Percentiles rank a stretch among this genome's conserved stretches.
phyloP scores from a whole-genome alignment of 2,329 filamentous ascomycete species.

The Elsinoe necatrix region DNA sequence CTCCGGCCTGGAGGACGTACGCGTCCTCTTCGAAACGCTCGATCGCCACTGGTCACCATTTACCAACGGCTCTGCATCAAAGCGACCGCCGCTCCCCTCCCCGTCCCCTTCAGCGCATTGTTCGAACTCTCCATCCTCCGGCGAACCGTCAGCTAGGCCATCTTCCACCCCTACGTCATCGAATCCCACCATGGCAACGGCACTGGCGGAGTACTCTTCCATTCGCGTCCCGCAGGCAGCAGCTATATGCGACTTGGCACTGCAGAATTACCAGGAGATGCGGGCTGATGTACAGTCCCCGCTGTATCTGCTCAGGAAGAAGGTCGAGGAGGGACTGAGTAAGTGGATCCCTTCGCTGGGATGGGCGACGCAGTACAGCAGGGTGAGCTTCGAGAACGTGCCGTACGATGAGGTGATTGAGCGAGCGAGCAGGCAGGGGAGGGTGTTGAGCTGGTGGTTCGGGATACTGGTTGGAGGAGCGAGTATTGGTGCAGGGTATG shows the following conservation, averaged over 20 bases:
- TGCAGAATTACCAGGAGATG: conserved; percentile 94
- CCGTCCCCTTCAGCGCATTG: neutral
- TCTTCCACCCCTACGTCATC: conserved; percentile 13
- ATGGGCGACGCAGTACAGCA: conserved; percentile 86
- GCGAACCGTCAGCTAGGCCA: neutral
- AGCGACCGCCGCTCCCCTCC: neutral
- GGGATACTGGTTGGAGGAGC: conserved; percentile 42
- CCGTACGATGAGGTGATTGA: conserved; percentile 74
- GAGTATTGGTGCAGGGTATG: conserved; percentile 24
- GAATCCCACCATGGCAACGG: conserved; percentile 27
- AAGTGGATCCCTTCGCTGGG: conserved; percentile 67
- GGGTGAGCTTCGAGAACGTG: conserved; percentile 90
- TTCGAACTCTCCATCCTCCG: conserved; percentile 1
- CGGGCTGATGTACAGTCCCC: conserved; percentile 70
- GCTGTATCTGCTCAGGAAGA: conserved; percentile 72
- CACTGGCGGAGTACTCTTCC: conserved; percentile 66
- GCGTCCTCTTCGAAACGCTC: conserved; percentile 72
- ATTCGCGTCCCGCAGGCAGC: conserved; percentile 70
- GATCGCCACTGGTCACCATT: conserved; percentile 53
- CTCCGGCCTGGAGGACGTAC: conserved; percentile 87
- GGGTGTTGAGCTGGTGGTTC: conserved; percentile 28
- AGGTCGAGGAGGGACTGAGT: conserved; percentile 73
- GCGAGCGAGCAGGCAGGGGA: conserved; percentile 61
- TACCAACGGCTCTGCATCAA: conserved; percentile 19
- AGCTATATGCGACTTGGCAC: conserved; percentile 84